Base-by-base conservation (phyloP, 73 alveolate species). In the Paraurostyla sp. region DNA sequence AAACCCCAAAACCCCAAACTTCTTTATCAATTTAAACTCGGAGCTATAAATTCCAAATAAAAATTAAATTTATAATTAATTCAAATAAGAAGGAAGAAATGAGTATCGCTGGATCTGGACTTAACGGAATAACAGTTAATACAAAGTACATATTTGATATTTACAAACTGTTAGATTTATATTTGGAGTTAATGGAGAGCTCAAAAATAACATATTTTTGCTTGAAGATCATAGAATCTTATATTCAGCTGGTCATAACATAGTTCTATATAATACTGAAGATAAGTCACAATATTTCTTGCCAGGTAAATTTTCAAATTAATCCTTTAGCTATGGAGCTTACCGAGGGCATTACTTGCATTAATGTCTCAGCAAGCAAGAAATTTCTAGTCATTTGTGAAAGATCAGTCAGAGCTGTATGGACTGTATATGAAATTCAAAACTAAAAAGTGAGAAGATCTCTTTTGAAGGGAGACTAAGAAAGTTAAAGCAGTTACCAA, bases 201-300 rank as follows among this genome's bases (percentile, higher is more conserved):
- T 92, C 27, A 78, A 89, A 45, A 92, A 94, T 83, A 85, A 92
- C 54, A 59, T 94, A 40, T 93, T 58, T 89, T 83, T 93, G 85
- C 71, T 94, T 36, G 98, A 94, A 41, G 99, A 88, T 38, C 97
- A 95, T 50, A 59, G 97, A 59, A 87, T 96, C 69, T 91, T 95
- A 76, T 97, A 97, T 63, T 91, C 99, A n/a, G 99, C 99, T 25
- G 99, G 99, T 57, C 98, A 96, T 90, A 96, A 97, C 75, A 91
- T 97, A 69, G 97, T 97, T 56, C 83, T 94, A 30, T 95, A 93
- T 92, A 87, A 86, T 81, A 84, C 94, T 3, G 98, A 95, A 54
- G 96, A 93, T 80, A 91, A 91, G 76, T 68, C 96, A 29, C 94
- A 93, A 73, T 87, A 80, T 46, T 89, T 89, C 88, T 65, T 80